Base-by-base conservation (phyloP, 116 monocot genomes). In the Thalassia testudinum region DNA sequence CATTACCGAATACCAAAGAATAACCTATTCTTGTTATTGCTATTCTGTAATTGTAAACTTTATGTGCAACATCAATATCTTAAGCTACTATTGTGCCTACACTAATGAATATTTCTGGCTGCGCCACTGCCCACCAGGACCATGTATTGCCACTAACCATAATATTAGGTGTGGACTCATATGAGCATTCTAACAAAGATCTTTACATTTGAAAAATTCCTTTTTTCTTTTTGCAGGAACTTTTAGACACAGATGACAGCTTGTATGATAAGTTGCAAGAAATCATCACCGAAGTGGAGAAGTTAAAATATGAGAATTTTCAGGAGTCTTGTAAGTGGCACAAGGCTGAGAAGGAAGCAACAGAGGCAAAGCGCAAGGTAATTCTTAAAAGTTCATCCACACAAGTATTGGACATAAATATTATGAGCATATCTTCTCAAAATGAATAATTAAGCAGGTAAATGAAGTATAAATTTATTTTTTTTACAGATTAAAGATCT, bases 401-500 rank as follows among this genome's bases (percentile, higher is more conserved):
- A 45, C 4, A 45, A n/a, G 19, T 16, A n/a, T n/a, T 2, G 40
- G 14, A 5, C 45, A n/a, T 45, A 4, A 45, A 45, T 7, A 45
- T 40, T 40, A 20, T 45, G 45, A 5, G 5, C 19, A 45, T 1
- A 45, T 45, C 15, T 34, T 34, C 30, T 34, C 10, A 34, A 34
- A 34, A 34, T 34, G 10, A 34, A 5, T 10, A 3, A 34, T 34
- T 5, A 5, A 5, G 30, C 30, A 10, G 6, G 30, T 5, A 34
- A 45, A n/a, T 45, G 19, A 45, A 45, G 4, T 2, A 2, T 20
- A 16, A 5, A 45, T 45, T n/a, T 13, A 20, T 20, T 45, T n/a
- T 45, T 16, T 72, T 52, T 13, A 2, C 61, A 86, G 81, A 69
- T 57, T 12, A 72, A 67, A 62, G 42, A 43, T 52, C 52, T 50